Conservation (phyloP, 306 rosid species). For the Astragalus glycyphyllos region DNA sequence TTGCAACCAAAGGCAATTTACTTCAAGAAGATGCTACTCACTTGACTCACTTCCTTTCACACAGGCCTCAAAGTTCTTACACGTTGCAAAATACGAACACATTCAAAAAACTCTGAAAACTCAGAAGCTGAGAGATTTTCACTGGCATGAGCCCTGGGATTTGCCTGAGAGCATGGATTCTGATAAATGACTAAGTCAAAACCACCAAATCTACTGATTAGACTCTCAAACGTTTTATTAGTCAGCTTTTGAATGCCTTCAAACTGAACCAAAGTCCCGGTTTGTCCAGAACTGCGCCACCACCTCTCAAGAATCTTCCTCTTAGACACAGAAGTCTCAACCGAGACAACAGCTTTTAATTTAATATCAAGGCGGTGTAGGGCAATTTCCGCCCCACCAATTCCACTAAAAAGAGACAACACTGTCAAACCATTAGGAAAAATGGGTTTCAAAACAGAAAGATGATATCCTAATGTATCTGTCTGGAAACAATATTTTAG, state of each 20-base stretch:
- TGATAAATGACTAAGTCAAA: constrained; percentile 82
- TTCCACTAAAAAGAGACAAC: constrained; percentile 75
- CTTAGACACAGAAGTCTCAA: constrained; percentile 67
- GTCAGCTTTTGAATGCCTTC: constrained; percentile 75
- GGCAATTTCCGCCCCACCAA: constrained; percentile 90
- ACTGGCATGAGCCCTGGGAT: constrained; percentile 40
- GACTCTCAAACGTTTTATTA: constrained; percentile 58
- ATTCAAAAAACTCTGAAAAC: constrained; percentile 74
- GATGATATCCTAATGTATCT: constrained; percentile 81
- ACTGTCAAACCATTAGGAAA: constrained; percentile 74
- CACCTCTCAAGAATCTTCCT: constrained; percentile 78
- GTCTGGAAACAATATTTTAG: constrained; percentile 81
- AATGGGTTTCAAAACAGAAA: constrained; percentile 69
- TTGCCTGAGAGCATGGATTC: constrained; percentile 56
- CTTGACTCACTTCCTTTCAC: constrained; percentile 53
- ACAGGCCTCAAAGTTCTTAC: constrained; percentile 49
- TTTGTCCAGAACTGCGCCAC: constrained; percentile 76
- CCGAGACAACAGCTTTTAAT: constrained; percentile 72
- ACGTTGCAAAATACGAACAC: constrained; percentile 75
- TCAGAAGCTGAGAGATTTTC: constrained; percentile 54
- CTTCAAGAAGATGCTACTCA: constrained; percentile 4
- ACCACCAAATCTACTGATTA: constrained; percentile 59
- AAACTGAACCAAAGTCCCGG: constrained; percentile 72
- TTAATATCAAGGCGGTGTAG: constrained; percentile 76
- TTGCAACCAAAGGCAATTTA: constrained; percentile 4